phyloP scores from a whole-genome alignment of 805 yeast genomes.

The Clavispora carvajalis region DNA sequence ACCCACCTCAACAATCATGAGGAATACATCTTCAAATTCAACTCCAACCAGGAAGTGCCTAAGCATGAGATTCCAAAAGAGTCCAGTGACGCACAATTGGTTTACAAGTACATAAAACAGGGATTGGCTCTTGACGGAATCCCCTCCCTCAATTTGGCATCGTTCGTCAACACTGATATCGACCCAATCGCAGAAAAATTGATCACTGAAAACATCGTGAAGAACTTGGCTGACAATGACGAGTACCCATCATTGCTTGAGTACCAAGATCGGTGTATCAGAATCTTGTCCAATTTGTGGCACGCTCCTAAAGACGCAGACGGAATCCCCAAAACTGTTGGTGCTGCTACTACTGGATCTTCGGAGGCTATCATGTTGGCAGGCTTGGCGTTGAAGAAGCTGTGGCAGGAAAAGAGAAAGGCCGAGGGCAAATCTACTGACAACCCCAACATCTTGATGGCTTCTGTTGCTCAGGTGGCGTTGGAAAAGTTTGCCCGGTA shows the following conservation, averaged over 20 bases:
- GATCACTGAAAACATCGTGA: conserved; percentile 66
- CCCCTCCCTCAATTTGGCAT: conserved; percentile 80
- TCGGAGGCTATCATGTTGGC: conserved; percentile 93
- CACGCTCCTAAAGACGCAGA: conserved; percentile 47
- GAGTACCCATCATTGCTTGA: conserved; percentile 86
- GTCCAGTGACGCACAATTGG: conserved; percentile 48
- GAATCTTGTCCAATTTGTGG: conserved; percentile 79
- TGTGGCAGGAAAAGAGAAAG: conserved; percentile 69
- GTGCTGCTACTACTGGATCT: conserved; percentile 92
- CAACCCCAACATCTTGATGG: conserved; percentile 86
- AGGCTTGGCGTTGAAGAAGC: conserved; percentile 86
- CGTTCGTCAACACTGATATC: conserved; percentile 76
- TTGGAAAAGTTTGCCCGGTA: conserved; percentile 90
- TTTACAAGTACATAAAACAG: conserved; percentile 62
- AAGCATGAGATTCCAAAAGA: conserved; percentile 57
- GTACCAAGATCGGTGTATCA: conserved; percentile 74
- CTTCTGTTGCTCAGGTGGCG: conserved; percentile 90
- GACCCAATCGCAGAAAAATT: conserved; percentile 44
- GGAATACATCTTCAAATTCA: conserved; percentile 27
- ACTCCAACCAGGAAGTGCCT: conserved; percentile 34
- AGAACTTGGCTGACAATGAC: conserved; percentile 88
- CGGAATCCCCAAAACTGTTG: conserved; percentile 45
- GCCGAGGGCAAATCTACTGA: conserved; percentile 53
- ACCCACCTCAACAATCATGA: conserved; percentile 21
- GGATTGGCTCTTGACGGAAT: conserved; percentile 79